phyloP scores from a whole-genome alignment of 2,329 filamentous ascomycete genomes.

The Paecilomyces fulvus region DNA sequence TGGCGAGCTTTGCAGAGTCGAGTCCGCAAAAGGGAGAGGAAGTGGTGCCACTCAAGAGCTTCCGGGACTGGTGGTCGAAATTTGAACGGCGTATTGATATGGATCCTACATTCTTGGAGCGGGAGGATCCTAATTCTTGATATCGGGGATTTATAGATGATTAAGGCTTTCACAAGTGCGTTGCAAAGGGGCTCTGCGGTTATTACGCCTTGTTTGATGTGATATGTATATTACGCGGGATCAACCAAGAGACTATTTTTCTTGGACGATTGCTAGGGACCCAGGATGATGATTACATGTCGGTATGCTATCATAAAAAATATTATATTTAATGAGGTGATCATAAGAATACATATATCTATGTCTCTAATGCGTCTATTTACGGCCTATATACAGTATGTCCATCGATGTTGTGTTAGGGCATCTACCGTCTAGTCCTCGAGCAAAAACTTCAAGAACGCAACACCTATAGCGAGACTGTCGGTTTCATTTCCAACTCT shows the following conservation, averaged over 20 bases:
- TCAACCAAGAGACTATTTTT: not conserved
- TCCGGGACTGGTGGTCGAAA: slow-evolving; percentile 96
- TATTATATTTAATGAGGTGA: not conserved
- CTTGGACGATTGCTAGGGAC: not conserved
- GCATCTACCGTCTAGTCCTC: slow-evolving; percentile 32
- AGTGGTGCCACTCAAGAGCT: slow-evolving; percentile 86
- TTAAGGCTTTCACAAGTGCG: not conserved
- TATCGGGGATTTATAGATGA: not conserved
- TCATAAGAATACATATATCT: not conserved
- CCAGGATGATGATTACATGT: not conserved
- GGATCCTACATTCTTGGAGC: slow-evolving; percentile 84
- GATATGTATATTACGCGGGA: not conserved
- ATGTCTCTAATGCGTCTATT: slow-evolving; percentile 3
- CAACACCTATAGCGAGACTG: slow-evolving; percentile 63
- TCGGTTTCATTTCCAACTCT: slow-evolving; percentile 64
- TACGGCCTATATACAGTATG: not conserved
- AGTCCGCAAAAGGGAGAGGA: slow-evolving; percentile 54
- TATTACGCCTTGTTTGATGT: not conserved
- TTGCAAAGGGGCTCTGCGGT: not conserved
- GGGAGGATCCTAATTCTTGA: slow-evolving; percentile 43
- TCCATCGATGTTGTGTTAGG: not conserved
- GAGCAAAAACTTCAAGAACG: slow-evolving; percentile 68
- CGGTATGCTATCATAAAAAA: not conserved
- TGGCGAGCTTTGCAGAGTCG: slow-evolving; percentile 72
- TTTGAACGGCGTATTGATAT: slow-evolving; percentile 80